Evolutionary conservation across 768 basidiomycete species (phyloP).

Genomic region (Mycena rosella): DNA sequence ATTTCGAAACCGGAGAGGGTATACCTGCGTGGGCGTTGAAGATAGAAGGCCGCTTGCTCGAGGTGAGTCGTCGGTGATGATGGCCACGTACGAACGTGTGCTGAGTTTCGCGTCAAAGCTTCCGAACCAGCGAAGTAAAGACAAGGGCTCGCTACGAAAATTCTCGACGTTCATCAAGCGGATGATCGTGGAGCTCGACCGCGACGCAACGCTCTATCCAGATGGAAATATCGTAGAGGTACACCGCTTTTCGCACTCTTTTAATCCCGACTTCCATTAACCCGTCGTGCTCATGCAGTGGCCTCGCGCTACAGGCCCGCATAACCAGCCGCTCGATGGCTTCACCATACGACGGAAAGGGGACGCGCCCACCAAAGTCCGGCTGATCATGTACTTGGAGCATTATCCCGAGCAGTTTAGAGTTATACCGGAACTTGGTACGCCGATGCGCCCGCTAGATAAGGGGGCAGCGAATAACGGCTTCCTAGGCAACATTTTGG

Average conservation of each 20-base stretch:
- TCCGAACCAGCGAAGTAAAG: slow-evolving; percentile 72
- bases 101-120: slow-evolving; percentile 49
- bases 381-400: slow-evolving; percentile 88
- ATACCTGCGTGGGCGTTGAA: slow-evolving; percentile 92
- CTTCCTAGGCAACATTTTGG: slow-evolving; percentile 69
- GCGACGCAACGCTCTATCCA: slow-evolving; percentile 83
- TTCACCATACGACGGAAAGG: slow-evolving; percentile 89
- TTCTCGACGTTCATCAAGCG: slow-evolving; percentile 89
- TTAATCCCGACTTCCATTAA: neutral
- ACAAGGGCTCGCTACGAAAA: slow-evolving; percentile 74
- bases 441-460: slow-evolving; percentile 16
- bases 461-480: slow-evolving; percentile 7
- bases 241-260: slow-evolving; percentile 37
- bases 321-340: slow-evolving; percentile 80
- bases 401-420: slow-evolving; percentile 91
- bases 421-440: slow-evolving; percentile 81
- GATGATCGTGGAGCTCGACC: slow-evolving; percentile 89
- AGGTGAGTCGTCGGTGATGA: slow-evolving; percentile 66
- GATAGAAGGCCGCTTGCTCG: slow-evolving; percentile 89
- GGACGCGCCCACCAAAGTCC: slow-evolving; percentile 80
- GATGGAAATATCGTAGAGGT: slow-evolving; percentile 95
- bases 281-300: slow-evolving; percentile 60
- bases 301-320: slow-evolving; percentile 67
- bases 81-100: neutral
- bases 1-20: slow-evolving; percentile 88